Evolutionary conservation across 371 early-diverging fungal species (phyloP).

Genomic region (Syncephalastrum contaminatum): DNA sequence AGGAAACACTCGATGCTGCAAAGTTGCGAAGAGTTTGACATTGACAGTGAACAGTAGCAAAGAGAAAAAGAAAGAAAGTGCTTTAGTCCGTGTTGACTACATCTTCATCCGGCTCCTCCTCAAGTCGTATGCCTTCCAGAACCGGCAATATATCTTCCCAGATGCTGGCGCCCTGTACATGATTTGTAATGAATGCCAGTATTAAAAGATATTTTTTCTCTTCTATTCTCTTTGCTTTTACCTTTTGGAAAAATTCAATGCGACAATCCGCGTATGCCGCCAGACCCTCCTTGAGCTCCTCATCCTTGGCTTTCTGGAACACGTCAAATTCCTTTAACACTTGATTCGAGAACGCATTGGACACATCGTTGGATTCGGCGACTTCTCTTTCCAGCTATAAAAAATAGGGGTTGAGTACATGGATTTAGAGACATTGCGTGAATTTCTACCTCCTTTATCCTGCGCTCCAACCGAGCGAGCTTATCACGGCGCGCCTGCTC

Average conservation of each 20-base stretch:
- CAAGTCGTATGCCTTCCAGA: conserved; percentile 27
- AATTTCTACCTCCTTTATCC: conserved; percentile 68
- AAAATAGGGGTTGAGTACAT: background rate
- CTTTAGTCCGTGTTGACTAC: no score
- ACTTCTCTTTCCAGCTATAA: conserved; percentile 77
- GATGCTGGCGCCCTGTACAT: conserved; percentile 33
- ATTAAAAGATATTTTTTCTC: background rate
- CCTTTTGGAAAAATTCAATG: conserved; percentile 81
- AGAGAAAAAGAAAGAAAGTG: no score
- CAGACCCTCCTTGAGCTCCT: conserved; percentile 77
- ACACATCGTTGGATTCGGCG: conserved; percentile 66
- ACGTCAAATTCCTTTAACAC: conserved; percentile 80
- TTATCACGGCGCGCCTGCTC: conserved; percentile 78
- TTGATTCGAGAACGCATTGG: conserved; percentile 74
- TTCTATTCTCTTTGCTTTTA: conserved; percentile 18
- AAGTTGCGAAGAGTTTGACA: no score
- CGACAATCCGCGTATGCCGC: conserved; percentile 75
- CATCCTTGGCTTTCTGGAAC: conserved; percentile 74
- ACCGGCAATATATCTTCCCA: conserved; percentile 46
- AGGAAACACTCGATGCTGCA: no score
- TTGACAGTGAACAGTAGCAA: no score
- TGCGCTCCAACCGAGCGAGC: conserved; percentile 65
- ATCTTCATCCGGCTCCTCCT: conserved; percentile 9
- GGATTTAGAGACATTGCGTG: no score
- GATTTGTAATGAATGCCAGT: background rate